A percentile compares a stretch with the other conserved stretches of the same genome.
Evolutionary conservation across 305 asterid species (phyloP).

Genomic region (Fraxinus xanthoxyloides): DNA sequence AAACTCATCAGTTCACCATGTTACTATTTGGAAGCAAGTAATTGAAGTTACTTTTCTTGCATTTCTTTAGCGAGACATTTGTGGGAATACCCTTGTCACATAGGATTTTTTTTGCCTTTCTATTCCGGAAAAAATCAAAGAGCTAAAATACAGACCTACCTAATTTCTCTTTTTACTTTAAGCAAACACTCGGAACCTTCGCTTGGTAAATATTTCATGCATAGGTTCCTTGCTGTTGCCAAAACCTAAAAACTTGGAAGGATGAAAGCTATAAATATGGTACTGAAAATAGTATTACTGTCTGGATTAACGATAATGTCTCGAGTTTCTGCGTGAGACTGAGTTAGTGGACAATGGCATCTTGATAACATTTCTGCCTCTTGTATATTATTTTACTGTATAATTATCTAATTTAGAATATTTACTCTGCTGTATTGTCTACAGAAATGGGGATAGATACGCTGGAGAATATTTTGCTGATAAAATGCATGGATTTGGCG

Average conservation of each 20-base stretch:
- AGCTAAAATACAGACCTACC: neutral
- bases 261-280: neutral
- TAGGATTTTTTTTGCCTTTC: neutral
- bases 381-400: neutral
- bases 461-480: slow-evolving; percentile 92
- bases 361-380: neutral
- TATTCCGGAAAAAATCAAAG: neutral
- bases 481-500: slow-evolving; percentile 94
- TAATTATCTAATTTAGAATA: neutral
- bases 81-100: neutral
- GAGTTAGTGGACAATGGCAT: neutral
- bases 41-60: neutral
- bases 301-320: neutral
- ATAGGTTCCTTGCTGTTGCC: neutral
- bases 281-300: neutral
- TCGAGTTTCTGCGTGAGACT: neutral
- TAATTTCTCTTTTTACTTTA: neutral
- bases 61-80: neutral
- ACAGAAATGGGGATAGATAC: slow-evolving; percentile 84
- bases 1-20: neutral
- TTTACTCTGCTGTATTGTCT: slow-evolving; percentile 3
- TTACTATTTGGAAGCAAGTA: neutral
- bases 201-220: neutral
- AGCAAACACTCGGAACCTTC: neutral
- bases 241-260: neutral